These are phyloP conservation scores for Sporothrix humicola DNA, from an alignment of 2,329 filamentous ascomycete species.

Conservation along the genomic window DNA sequence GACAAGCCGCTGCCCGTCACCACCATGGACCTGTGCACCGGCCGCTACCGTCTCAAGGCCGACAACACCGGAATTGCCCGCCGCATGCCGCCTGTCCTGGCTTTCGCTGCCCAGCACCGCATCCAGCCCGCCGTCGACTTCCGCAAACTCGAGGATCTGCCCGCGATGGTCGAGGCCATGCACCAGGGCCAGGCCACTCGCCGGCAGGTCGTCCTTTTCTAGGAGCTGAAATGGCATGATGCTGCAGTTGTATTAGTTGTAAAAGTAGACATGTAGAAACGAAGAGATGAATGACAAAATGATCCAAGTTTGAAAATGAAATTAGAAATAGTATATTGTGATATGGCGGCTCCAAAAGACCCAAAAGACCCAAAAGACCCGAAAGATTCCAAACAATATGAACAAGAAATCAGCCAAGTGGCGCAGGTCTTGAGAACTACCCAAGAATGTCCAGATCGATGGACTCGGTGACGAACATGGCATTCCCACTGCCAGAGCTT, in stretches of 20 bases:
- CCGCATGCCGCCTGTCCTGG: conserved; percentile 35
- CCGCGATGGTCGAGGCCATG: conserved; percentile 26
- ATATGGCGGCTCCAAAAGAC: too few species aligned
- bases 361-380: too few species aligned
- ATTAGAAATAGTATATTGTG: too few species aligned
- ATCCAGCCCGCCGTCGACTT: conserved; percentile 33
- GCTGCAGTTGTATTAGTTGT: not conserved
- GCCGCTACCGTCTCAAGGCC: conserved; percentile 36
- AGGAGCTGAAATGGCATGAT: not conserved
- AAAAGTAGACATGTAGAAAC: not conserved
- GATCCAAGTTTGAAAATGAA: too few species aligned
- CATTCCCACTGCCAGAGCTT: too few species aligned
- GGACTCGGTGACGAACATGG: too few species aligned
- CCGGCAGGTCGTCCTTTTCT: conserved; percentile 17
- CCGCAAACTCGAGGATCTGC: conserved; percentile 19
- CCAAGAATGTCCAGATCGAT: too few species aligned
- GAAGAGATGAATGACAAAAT: not conserved
- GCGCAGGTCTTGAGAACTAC: too few species aligned
- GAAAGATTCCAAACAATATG: too few species aligned
- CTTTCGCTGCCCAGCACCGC: conserved; percentile 35
- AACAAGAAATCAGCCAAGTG: too few species aligned
- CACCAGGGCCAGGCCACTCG: conserved; percentile 12
- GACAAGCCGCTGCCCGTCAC: conserved; percentile 31
- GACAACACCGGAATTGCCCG: conserved; percentile 36
- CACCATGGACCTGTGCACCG: conserved; percentile 33